Conservation (phyloP, 441 rosid species). For the Populus hybrid region DNA sequence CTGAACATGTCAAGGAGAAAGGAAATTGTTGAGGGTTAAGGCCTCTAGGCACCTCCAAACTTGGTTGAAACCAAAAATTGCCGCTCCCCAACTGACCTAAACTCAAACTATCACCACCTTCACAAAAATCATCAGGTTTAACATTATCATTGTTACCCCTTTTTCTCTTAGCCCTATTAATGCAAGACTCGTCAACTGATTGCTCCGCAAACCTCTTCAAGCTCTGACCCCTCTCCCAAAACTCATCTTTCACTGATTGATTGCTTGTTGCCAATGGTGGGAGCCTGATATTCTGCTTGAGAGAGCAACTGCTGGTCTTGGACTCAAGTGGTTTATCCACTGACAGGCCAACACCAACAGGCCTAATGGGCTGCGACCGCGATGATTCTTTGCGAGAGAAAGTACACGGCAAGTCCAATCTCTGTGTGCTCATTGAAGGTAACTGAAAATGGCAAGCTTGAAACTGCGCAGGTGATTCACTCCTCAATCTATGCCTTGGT, state of each 20-base stretch:
- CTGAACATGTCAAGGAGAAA: constrained; percentile 70
- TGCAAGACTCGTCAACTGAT: constrained; percentile 47
- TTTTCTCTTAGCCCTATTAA: constrained; percentile 68
- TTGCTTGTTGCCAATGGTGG: constrained; percentile 73
- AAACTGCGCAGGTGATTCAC: constrained; percentile 73
- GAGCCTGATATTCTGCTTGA: constrained; percentile 80
- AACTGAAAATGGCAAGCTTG: constrained; percentile 74
- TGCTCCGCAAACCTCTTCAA: constrained; percentile 85
- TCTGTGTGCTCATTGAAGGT: constrained; percentile 94
- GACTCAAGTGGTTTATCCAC: constrained; percentile 63
- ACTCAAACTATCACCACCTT: constrained; percentile 35
- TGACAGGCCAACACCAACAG: constrained; percentile 60
- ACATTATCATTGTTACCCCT: constrained; percentile 41
- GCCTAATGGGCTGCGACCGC: constrained; percentile 60
- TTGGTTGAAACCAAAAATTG: constrained; percentile 72
- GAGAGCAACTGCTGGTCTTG: constrained; percentile 53
- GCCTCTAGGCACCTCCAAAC: constrained; percentile 33
- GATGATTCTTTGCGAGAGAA: constrained; percentile 75
- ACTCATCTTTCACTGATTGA: constrained; percentile 48
- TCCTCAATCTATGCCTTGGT: constrained; percentile 95
- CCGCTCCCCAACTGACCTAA: constrained; percentile 43
- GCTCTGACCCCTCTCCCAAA: constrained; percentile 79
- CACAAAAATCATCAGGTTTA: constrained; percentile 22
- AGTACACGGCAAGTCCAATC: constrained; percentile 85
- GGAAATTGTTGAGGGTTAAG: constrained; percentile 48